Evolutionary conservation across 148 eudicot species (phyloP).

Genomic region (Gaultheria prostrata): DNA sequence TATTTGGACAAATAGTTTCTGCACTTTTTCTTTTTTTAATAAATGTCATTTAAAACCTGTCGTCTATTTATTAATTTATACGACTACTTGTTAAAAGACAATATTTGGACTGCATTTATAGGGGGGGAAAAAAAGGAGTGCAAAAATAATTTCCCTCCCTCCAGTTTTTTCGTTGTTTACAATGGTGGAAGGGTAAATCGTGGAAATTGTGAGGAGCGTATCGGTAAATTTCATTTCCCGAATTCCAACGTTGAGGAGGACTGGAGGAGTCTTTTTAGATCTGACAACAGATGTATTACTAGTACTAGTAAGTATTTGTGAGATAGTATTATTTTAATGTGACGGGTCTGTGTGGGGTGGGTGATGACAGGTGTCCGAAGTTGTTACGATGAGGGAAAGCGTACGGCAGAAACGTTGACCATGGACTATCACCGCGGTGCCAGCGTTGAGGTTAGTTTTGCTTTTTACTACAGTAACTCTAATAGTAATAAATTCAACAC

Average conservation of each 20-base stretch:
- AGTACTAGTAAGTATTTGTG: neutral
- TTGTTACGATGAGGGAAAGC: constrained; percentile 96
- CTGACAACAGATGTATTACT: neutral
- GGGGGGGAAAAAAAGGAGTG: too few relatives aligned
- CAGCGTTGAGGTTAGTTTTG: constrained; percentile 69
- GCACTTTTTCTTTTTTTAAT: too few relatives aligned
- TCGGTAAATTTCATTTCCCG: neutral
- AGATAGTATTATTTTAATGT: neutral
- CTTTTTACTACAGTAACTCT: too few relatives aligned
- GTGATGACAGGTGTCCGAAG: constrained; percentile 83
- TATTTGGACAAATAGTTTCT: too few relatives aligned
- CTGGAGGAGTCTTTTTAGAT: neutral
- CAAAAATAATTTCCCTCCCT: too few relatives aligned
- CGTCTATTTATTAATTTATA: too few relatives aligned
- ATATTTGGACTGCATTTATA: too few relatives aligned
- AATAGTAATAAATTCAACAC: too few relatives aligned
- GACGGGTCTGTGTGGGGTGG: neutral
- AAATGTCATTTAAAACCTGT: too few relatives aligned
- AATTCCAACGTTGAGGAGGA: neutral
- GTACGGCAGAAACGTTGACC: constrained; percentile 94
- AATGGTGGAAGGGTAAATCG: neutral
- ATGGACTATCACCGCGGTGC: constrained; percentile 99
- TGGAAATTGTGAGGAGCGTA: neutral
- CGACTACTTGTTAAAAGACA: too few relatives aligned
- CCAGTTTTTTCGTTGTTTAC: too few relatives aligned